Conservation (phyloP, 2,329 filamentous ascomycete genomes). For the Fusarium proliferatum region DNA sequence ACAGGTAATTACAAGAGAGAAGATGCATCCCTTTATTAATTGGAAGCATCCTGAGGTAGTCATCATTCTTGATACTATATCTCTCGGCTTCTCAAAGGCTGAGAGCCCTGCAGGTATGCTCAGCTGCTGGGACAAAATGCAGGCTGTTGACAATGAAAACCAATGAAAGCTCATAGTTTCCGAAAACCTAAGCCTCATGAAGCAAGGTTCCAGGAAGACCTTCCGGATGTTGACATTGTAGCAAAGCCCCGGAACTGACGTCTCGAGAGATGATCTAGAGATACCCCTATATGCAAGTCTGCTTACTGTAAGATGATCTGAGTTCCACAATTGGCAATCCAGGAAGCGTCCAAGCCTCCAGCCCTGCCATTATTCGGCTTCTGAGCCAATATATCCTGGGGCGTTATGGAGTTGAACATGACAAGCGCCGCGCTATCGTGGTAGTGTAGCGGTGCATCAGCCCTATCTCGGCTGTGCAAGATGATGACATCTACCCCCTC, state of each 20-base stretch:
- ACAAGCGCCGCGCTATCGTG: neutral
- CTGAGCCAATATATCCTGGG: neutral
- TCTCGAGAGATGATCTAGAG: neutral
- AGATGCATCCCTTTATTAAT: neutral
- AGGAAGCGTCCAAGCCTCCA: neutral
- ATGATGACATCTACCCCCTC: neutral
- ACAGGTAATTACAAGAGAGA: too few species aligned
- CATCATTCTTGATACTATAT: neutral
- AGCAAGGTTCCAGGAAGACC: neutral
- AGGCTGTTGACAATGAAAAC: neutral
- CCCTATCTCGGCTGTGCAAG: neutral
- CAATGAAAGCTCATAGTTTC: neutral
- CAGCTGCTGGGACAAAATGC: neutral
- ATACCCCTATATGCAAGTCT: neutral
- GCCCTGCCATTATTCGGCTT: neutral
- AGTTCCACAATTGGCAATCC: neutral
- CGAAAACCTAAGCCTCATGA: neutral
- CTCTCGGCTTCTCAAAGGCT: neutral
- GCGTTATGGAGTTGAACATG: neutral
- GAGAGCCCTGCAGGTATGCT: neutral
- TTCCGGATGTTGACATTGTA: neutral
- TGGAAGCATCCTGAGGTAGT: neutral
- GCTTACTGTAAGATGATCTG: conserved; percentile 19
- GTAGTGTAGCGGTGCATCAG: conserved; percentile 6
- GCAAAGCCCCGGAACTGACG: neutral